Evolutionary conservation across 2,329 filamentous ascomycete genomes (phyloP).

Genomic region (Colletotrichum viniferum): DNA sequence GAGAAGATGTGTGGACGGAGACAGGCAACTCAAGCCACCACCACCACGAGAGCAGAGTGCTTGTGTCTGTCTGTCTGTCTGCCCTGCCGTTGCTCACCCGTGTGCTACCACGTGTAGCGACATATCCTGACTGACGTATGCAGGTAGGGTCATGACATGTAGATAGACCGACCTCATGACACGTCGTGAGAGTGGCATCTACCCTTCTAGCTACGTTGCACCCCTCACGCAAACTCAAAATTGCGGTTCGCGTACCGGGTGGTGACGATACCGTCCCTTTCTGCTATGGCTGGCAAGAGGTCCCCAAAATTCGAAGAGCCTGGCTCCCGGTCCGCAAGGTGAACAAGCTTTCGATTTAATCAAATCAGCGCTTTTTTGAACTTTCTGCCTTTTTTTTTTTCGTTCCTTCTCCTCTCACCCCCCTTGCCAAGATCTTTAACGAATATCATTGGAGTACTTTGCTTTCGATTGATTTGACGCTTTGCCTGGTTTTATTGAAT

Average conservation of each 20-base stretch:
- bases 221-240: conserved; percentile 16
- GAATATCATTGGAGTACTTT: background rate
- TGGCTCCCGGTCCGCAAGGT: background rate
- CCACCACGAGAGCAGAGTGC: background rate
- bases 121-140: conserved; percentile 17
- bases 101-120: conserved; percentile 17
- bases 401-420: background rate
- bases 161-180: conserved; percentile 5
- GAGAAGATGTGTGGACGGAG: background rate
- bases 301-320: background rate
- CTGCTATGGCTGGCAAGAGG: background rate
- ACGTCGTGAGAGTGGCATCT: conserved; percentile 10
- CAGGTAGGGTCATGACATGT: conserved; percentile 5
- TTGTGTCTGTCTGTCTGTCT: conserved; percentile 1
- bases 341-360: conserved; percentile 18
- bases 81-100: conserved; percentile 4
- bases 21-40: background rate
- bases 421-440: background rate
- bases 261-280: conserved; percentile 4
- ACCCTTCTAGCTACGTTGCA: background rate
- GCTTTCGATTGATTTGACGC: background rate
- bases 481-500: background rate
- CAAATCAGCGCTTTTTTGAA: conserved; percentile 1
- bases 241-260: conserved; percentile 14
- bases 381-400: background rate